These are phyloP conservation scores for Ramicandelaber brevisporus DNA, from an alignment of 192 early-diverging fungal genomes.

Conservation along the genomic window DNA sequence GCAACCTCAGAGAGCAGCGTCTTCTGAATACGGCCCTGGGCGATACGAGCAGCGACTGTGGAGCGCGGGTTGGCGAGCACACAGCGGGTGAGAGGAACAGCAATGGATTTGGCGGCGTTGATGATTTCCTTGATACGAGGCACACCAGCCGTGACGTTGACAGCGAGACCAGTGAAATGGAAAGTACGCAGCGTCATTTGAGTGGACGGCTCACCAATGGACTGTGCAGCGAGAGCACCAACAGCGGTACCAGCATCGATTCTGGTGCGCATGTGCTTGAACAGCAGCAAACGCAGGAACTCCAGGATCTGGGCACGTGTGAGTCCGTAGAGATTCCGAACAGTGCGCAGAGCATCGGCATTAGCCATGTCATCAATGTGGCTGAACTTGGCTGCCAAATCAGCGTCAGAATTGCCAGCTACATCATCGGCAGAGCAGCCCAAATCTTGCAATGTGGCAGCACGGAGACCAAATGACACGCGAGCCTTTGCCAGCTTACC, in stretches of 20 bases:
- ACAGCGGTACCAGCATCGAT: slow-evolving; percentile 94
- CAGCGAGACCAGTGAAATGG: slow-evolving; percentile 99
- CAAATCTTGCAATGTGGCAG: too few species aligned
- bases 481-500: slow-evolving; percentile 28
- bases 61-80: slow-evolving; percentile 34
- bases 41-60: slow-evolving; percentile 69
- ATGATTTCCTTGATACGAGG: slow-evolving; percentile 99
- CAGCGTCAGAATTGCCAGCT: slow-evolving; percentile 2
- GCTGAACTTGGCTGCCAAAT: slow-evolving; percentile 9
- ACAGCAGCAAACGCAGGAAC: slow-evolving; percentile 53
- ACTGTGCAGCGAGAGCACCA: slow-evolving; percentile 89
- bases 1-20: slow-evolving; percentile 76
- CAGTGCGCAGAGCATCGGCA: slow-evolving; percentile 16
- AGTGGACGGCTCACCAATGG: slow-evolving; percentile 95
- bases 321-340: slow-evolving; percentile 38
- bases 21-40: slow-evolving; percentile 86
- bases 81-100: slow-evolving; percentile 73
- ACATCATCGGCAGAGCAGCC: not conserved
- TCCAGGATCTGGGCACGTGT: slow-evolving; percentile 40
- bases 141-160: slow-evolving; percentile 99
- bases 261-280: slow-evolving; percentile 68
- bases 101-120: slow-evolving; percentile 89
- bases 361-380: slow-evolving; percentile 5
- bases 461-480: slow-evolving; percentile 10
- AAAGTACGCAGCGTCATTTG: slow-evolving; percentile 99